Percentiles rank a stretch among this genome's conserved stretches.
Evolutionary conservation across 306 rosid genomes (phyloP).

Genomic region (Parietaria judaica): DNA sequence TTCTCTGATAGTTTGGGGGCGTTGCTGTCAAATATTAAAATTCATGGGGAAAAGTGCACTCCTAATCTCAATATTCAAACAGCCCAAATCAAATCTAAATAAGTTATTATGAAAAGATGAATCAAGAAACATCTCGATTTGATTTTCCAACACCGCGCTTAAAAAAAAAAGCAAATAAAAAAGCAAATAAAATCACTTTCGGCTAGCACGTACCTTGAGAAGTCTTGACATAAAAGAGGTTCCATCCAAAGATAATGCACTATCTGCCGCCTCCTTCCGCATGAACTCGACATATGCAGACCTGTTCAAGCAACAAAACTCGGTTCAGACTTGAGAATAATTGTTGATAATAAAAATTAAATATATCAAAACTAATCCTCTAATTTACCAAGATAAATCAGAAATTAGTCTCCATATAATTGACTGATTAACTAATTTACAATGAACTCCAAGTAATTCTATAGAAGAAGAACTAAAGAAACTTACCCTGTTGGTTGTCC

Average conservation of each 20-base stretch:
- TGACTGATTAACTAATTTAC: neutral
- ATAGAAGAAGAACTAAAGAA: slow-evolving; percentile 9
- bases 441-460: neutral
- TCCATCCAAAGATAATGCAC: slow-evolving; percentile 81
- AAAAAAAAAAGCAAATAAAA: neutral
- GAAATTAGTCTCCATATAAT: too few relatives aligned
- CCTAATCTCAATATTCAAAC: too few relatives aligned
- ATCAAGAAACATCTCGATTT: neutral
- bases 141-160: too few relatives aligned
- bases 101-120: too few relatives aligned
- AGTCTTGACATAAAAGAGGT: slow-evolving; percentile 91
- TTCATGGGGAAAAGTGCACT: neutral
- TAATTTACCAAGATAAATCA: too few relatives aligned
- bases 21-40: neutral
- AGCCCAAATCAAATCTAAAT: too few relatives aligned
- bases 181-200: neutral
- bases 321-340: slow-evolving; percentile 1
- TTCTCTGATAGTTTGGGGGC: too few relatives aligned
- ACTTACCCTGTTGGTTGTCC: slow-evolving; percentile 88
- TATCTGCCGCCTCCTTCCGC: slow-evolving; percentile 83
- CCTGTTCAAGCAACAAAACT: slow-evolving; percentile 44
- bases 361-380: too few relatives aligned
- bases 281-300: slow-evolving; percentile 90
- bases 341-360: too few relatives aligned
- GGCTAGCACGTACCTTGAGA: slow-evolving; percentile 57